Conservation (phyloP, 495 filamentous ascomycete species). For the Aspergillus kassunensis region DNA sequence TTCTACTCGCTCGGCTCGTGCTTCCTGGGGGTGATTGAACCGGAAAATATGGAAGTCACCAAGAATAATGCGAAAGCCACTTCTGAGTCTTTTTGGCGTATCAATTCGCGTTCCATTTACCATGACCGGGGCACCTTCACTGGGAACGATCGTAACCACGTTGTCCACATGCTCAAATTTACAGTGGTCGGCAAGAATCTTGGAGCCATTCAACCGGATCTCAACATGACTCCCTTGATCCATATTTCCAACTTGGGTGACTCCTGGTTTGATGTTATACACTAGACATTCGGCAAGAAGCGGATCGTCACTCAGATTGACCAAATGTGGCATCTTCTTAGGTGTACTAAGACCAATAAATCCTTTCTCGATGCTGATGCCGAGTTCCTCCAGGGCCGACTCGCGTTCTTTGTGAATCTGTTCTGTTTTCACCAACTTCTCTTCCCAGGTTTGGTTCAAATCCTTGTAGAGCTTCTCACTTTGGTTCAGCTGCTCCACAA, state of each 20-base stretch:
- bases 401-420: slow-evolving; percentile 97
- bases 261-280: slow-evolving; percentile 96
- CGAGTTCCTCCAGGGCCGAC: slow-evolving; percentile 89
- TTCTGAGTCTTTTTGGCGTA: slow-evolving; percentile 77
- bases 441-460: slow-evolving; percentile 98
- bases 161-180: slow-evolving; percentile 90
- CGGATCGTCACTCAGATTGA: slow-evolving; percentile 96
- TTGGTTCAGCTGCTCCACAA: slow-evolving; percentile 91
- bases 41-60: slow-evolving; percentile 99
- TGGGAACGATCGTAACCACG: slow-evolving; percentile 82
- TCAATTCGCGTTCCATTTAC: slow-evolving; percentile 89
- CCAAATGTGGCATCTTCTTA: slow-evolving; percentile 98
- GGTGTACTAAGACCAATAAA: slow-evolving; percentile 93
- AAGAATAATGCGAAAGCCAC: slow-evolving; percentile 90
- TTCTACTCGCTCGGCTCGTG: slow-evolving; percentile 85
- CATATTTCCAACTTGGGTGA: slow-evolving; percentile 88
- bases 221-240: slow-evolving; percentile 75
- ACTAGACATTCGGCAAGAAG: slow-evolving; percentile 94
- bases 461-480: slow-evolving; percentile 95
- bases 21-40: slow-evolving; percentile 97
- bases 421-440: slow-evolving; percentile 92
- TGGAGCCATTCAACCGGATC: slow-evolving; percentile 89
- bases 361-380: slow-evolving; percentile 98
- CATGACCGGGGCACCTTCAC: slow-evolving; percentile 91
- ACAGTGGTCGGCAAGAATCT: slow-evolving; percentile 90